Percentiles rank a stretch among this genome's conserved stretches.
Evolutionary conservation across 2,329 filamentous ascomycete genomes (phyloP).

Genomic region (Grosmannia penicillata): DNA sequence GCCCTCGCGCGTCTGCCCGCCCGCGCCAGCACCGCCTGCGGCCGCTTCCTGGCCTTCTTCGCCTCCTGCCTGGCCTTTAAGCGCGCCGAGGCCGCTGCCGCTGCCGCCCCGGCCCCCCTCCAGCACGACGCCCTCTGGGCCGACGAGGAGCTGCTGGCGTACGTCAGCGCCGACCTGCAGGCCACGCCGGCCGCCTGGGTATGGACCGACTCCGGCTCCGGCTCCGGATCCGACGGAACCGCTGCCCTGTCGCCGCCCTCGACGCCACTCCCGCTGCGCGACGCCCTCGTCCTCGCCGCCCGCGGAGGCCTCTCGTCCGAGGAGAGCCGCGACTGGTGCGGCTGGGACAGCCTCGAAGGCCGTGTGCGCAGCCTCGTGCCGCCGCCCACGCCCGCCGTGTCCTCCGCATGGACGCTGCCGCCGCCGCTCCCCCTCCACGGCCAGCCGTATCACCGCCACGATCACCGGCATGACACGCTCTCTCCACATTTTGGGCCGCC

Average conservation of each 20-base stretch:
- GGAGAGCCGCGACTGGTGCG: constrained; percentile 56
- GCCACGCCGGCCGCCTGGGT: constrained; percentile 67
- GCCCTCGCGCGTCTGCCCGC: constrained; percentile 1
- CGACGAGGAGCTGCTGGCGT: constrained; percentile 81
- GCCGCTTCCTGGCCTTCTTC: constrained; percentile 72
- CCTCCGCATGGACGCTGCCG: constrained; percentile 1
- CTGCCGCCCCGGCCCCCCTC: constrained; percentile 5
- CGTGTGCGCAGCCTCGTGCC: constrained; percentile 36
- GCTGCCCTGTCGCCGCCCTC: background rate
- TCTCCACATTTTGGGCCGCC: no score
- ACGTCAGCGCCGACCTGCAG: constrained; percentile 77
- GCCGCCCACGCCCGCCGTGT: constrained; percentile 7
- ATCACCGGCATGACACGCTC: no score
- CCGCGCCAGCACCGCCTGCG: constrained; percentile 53
- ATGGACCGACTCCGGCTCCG: no score
- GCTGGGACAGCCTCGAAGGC: constrained; percentile 62
- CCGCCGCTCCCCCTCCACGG: constrained; percentile 3
- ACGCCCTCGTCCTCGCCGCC: no score
- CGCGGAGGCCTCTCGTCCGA: constrained; percentile 34
- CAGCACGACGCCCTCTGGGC: constrained; percentile 26
- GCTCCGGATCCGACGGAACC: background rate
- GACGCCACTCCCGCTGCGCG: constrained; percentile 17
- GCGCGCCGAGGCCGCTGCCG: constrained; percentile 14
- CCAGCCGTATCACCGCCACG: background rate
- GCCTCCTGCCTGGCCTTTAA: constrained; percentile 48